Evolutionary conservation across 2,329 filamentous ascomycete genomes (phyloP), one percentile per base, ranked within the genome.

Genomic region (Aspergillus novofumigatus): DNA sequence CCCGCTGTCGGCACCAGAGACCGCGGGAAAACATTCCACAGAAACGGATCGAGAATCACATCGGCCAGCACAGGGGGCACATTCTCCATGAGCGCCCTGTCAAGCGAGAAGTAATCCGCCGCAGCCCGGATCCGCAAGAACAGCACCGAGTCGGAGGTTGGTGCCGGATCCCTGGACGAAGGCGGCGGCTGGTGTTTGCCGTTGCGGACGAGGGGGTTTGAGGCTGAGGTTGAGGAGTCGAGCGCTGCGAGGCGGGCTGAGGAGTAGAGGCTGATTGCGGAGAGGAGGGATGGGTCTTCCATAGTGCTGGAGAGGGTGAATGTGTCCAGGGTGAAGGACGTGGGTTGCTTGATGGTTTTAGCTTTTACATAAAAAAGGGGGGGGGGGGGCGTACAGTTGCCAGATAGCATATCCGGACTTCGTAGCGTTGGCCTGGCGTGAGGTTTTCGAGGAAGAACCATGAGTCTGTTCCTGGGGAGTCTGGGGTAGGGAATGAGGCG

Each of bases 331-430:
- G 78, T 80, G 76, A 97, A 96, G 25, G 82, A 77, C 0, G 92
- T 96, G 48, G 93, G 93, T 87, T 96, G 89, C 92, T 97, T 60
- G 6, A n/a, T n/a, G n/a, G n/a, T n/a, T n/a, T n/a, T n/a, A n/a
- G n/a, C n/a, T n/a, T n/a, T n/a, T n/a, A n/a, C n/a, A n/a, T n/a
- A n/a, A n/a, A n/a, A n/a, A n/a, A n/a, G n/a, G n/a, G n/a, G n/a
- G n/a, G n/a, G n/a, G n/a, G 48, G 51, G 5, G 49, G n/a, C 89
- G 75, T 82, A 96, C 93, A 59, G 88, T 94, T 44, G 94, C 94
- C 59, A 91, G 82, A 92, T 93, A 99, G 77, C 93, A 97, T 58
- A 97, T 81, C 54, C 94, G 86, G 51, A 96, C 83, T 78, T 99
- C 94, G 80, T 97, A 97, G 63, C 92, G 84, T 68, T 88, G 87